Percentiles rank a stretch among this genome's conserved stretches.
Evolutionary conservation across 2,329 filamentous ascomycete genomes (phyloP).

Genomic region (Apiospora kogelbergensis): DNA sequence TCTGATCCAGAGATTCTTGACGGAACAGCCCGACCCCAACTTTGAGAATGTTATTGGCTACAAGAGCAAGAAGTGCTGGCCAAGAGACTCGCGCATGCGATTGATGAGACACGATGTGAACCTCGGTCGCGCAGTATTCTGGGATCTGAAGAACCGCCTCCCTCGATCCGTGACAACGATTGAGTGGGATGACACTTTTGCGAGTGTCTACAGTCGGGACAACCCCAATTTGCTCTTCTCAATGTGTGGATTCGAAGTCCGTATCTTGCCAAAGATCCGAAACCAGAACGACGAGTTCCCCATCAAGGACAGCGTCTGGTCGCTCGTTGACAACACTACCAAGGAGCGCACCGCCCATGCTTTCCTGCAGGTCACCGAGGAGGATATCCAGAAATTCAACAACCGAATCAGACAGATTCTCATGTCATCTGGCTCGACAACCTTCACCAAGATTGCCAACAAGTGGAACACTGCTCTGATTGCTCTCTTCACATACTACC

Average conservation of each 20-base stretch:
- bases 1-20: conserved; percentile 94
- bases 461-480: conserved; percentile 99
- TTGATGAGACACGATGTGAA: conserved; percentile 99
- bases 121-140: conserved; percentile 94
- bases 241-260: conserved; percentile 97
- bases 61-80: conserved; percentile 99
- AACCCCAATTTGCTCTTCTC: conserved; percentile 97
- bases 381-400: conserved; percentile 98
- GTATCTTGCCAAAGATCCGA: conserved; percentile 90
- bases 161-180: conserved; percentile 95
- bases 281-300: conserved; percentile 97
- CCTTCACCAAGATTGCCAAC: conserved; percentile 99
- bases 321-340: conserved; percentile 90
- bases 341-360: conserved; percentile 97
- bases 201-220: conserved; percentile 95
- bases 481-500: conserved; percentile 96
- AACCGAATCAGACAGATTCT: conserved; percentile 97
- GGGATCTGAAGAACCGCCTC: conserved; percentile 96
- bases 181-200: conserved; percentile 98
- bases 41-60: conserved; percentile 99
- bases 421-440: conserved; percentile 99
- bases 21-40: conserved; percentile 96
- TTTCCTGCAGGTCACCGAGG: conserved; percentile 95
- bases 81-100: conserved; percentile 94
- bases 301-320: conserved; percentile 98